Percentiles rank a stretch among this genome's conserved stretches.
Evolutionary conservation across 306 rosid genomes (phyloP).

Genomic region (Sophora flavescens): DNA sequence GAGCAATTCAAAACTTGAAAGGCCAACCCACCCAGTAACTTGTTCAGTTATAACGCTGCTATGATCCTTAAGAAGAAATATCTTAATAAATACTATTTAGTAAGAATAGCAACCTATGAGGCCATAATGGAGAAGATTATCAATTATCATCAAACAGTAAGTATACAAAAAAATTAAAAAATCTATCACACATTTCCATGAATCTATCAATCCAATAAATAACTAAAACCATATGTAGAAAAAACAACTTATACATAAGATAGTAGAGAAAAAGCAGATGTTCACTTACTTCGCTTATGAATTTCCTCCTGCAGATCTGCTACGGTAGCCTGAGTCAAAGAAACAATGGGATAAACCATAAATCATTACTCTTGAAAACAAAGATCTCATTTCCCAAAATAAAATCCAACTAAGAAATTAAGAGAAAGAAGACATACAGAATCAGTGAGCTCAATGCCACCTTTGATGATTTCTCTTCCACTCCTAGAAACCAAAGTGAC

Average conservation of each 20-base stretch:
- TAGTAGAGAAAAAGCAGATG: constrained; percentile 1
- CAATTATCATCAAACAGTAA: not conserved
- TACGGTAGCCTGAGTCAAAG: constrained; percentile 75
- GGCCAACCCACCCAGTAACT: not conserved
- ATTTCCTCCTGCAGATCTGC: constrained; percentile 95
- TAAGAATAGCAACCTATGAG: constrained; percentile 27
- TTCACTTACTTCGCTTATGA: constrained; percentile 78
- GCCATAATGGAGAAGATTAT: constrained; percentile 7
- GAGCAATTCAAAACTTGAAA: not conserved
- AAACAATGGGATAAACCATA: constrained; percentile 36
- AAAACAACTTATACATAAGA: not conserved
- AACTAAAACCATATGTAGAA: constrained; percentile 27
- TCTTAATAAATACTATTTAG: not conserved
- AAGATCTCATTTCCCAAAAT: constrained; percentile 4
- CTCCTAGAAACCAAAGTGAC: constrained; percentile 78
- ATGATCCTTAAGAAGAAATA: constrained; percentile 15
- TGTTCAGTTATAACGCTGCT: not conserved
- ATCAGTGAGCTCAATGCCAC: constrained; percentile 79
- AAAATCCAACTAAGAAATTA: constrained; percentile 17
- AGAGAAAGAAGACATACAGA: constrained; percentile 61
- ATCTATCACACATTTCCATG: constrained; percentile 7
- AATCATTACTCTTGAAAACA: constrained; percentile 37
- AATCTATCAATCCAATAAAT: constrained; percentile 20
- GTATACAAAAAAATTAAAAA: not conserved
- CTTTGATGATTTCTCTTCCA: constrained; percentile 83